Evolutionary conservation across 2,329 filamentous ascomycete species (phyloP), one percentile per base, ranked within the genome.

Genomic region (Onygenales sp.): DNA sequence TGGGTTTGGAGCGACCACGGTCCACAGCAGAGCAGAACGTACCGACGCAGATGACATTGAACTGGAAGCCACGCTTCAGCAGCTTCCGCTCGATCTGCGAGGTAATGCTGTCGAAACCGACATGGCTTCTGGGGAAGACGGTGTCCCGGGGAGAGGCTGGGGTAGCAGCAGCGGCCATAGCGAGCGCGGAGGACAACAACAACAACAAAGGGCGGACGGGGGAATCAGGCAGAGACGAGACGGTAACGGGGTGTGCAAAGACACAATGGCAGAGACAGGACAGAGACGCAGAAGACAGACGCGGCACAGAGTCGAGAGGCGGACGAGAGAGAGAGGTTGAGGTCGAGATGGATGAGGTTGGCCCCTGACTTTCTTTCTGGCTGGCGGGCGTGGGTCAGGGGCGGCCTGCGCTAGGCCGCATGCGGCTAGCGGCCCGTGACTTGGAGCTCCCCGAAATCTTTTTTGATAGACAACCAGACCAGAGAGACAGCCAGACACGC

Each of bases 21-120:
- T n/a, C n/a, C 40, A 34, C 34, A 52, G 27, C n/a, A 45, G 46
- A 13, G 14, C 31, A 33, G 52, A 58, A 85, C 92, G 73, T 81
- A 97, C 93, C 93, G 73, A 97, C 93, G 73, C 91, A 96, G 75
- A 97, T 97, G 70, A 97, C 87, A 74, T 98, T 98, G 84, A 98
- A 98, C 77, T 98, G 93, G 77, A 98, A 98, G 66, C 93, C 93
- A 77, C 93, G 90, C 83, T 98, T 98, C 78, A 98, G 75, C 71
- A 97, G 86, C 86, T 98, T 98, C 79, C 88, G 87, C 85, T 98
- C 93, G 67, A 98, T 98, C 81, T 98, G 93, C 63, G 86, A 90
- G 65, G 93, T 98, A 81, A 98, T 98, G 80, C 90, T 96, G 80
- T 98, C 93, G 80, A 98, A 98, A 83, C 93, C 93, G 74, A 98